Evolutionary conservation across 306 rosid genomes (phyloP).

Genomic region (Quercus engelmannii): DNA sequence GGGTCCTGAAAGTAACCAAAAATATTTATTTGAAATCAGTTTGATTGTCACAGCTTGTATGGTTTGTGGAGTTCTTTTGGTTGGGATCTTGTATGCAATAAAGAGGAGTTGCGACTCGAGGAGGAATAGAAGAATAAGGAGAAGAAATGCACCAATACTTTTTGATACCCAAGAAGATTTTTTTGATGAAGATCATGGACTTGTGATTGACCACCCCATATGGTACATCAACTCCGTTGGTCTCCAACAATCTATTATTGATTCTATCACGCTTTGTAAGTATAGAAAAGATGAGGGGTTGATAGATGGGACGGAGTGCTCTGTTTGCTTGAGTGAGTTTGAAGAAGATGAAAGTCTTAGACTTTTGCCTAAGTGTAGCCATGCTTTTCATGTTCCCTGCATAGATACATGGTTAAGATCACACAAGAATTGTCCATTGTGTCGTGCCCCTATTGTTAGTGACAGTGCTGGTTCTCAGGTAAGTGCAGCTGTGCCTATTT

Average conservation of each 20-base stretch:
- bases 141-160: conserved; percentile 24
- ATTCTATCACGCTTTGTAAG: conserved; percentile 53
- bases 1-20: background rate
- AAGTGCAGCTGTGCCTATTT: conserved; percentile 11
- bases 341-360: conserved; percentile 58
- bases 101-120: conserved; percentile 12
- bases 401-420: conserved; percentile 48
- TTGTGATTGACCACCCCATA: conserved; percentile 40
- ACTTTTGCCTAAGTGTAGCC: conserved; percentile 73
- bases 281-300: conserved; percentile 54
- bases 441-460: conserved; percentile 43
- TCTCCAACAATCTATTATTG: conserved; percentile 56
- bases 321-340: conserved; percentile 77
- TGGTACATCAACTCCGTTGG: conserved; percentile 66
- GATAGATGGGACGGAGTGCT: conserved; percentile 66
- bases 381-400: conserved; percentile 49
- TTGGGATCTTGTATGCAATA: background rate
- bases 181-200: conserved; percentile 35
- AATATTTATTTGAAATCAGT: background rate
- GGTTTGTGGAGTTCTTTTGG: conserved; percentile 11
- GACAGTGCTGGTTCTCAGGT: conserved; percentile 14
- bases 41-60: conserved; percentile 18
- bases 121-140: conserved; percentile 10
- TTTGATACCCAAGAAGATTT: conserved; percentile 33
- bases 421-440: conserved; percentile 51